Evolutionary conservation across 305 asterid species (phyloP).

Genomic region (Galium porrigens): DNA sequence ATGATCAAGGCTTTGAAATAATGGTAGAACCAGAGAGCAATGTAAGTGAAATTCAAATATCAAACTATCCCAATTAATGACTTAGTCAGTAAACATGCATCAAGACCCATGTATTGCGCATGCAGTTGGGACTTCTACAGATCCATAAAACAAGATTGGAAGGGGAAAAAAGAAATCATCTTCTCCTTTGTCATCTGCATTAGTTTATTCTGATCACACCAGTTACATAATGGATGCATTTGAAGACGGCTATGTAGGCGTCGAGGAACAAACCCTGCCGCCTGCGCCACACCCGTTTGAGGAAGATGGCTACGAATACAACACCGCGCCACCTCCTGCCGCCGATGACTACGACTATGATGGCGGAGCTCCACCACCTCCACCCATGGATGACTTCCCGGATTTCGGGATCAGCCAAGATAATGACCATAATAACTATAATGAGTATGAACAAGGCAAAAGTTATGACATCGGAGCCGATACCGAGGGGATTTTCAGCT

Average conservation of each 20-base stretch:
- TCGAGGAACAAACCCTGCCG: constrained; percentile 20
- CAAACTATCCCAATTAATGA: not conserved
- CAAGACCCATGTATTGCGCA: not conserved
- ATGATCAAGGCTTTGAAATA: too few relatives aligned
- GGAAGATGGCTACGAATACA: constrained; percentile 18
- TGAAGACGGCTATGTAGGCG: constrained; percentile 26
- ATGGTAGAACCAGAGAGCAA: too few relatives aligned
- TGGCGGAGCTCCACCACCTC: constrained; percentile 25
- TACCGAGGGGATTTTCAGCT: constrained; percentile 41
- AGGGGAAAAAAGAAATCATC: too few relatives aligned
- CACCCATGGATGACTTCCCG: constrained; percentile 15
- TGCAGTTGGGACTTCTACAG: not conserved
- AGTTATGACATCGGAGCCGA: constrained; percentile 36
- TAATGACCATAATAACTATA: constrained; percentile 6
- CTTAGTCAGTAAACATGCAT: not conserved
- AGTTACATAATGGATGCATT: constrained; percentile 34
- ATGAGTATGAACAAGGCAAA: constrained; percentile 21
- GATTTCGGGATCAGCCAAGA: constrained; percentile 28
- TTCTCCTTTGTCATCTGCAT: not conserved
- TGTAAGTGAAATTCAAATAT: too few relatives aligned
- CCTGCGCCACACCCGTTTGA: constrained; percentile 20
- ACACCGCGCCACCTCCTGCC: constrained; percentile 17
- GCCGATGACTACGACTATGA: constrained; percentile 23
- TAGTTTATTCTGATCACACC: not conserved
- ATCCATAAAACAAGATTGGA: not conserved